These are phyloP conservation scores for Gardenia jasminoides DNA, from an alignment of 257 asterid genomes.

Conservation along the genomic window DNA sequence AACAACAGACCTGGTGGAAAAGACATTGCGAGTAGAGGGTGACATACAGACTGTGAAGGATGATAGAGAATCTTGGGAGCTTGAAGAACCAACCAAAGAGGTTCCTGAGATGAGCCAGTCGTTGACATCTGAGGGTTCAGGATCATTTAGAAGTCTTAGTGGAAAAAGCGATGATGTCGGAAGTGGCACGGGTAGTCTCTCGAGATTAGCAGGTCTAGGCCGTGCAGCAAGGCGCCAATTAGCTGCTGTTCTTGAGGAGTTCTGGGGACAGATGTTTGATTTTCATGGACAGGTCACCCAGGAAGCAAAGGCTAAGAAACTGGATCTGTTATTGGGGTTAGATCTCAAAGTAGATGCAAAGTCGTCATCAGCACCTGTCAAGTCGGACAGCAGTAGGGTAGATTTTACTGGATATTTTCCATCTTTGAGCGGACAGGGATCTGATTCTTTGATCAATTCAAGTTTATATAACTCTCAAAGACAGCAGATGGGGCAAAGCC, in stretches of 20 bases:
- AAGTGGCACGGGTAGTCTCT: conserved; percentile 86
- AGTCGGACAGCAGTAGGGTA: conserved; percentile 45
- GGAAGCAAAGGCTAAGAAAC: conserved; percentile 74
- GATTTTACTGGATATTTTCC: conserved; percentile 55
- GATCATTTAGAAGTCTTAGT: conserved; percentile 68
- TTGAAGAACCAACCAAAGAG: conserved; percentile 53
- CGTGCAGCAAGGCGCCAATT: conserved; percentile 94
- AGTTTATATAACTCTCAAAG: conserved; percentile 43
- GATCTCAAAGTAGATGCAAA: conserved; percentile 50
- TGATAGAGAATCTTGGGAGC: conserved; percentile 57
- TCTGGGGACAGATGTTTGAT: conserved; percentile 96
- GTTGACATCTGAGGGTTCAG: conserved; percentile 66
- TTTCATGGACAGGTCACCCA: conserved; percentile 65
- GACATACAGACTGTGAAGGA: conserved; percentile 44
- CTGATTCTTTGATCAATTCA: conserved; percentile 51
- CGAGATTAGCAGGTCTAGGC: conserved; percentile 86
- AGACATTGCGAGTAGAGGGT: conserved; percentile 42
- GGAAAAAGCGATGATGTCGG: conserved; percentile 75
- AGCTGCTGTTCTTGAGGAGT: conserved; percentile 65
- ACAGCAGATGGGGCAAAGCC: conserved; percentile 52
- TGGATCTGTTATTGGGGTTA: conserved; percentile 65
- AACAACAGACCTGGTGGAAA: conserved; percentile 43
- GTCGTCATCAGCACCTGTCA: conserved; percentile 49
- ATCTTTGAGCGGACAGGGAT: conserved; percentile 49
- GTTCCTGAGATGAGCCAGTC: conserved; percentile 48